These are phyloP conservation scores for Hypoxylon lenormandii DNA, from an alignment of 495 filamentous ascomycete species.

Conservation along the genomic window DNA sequence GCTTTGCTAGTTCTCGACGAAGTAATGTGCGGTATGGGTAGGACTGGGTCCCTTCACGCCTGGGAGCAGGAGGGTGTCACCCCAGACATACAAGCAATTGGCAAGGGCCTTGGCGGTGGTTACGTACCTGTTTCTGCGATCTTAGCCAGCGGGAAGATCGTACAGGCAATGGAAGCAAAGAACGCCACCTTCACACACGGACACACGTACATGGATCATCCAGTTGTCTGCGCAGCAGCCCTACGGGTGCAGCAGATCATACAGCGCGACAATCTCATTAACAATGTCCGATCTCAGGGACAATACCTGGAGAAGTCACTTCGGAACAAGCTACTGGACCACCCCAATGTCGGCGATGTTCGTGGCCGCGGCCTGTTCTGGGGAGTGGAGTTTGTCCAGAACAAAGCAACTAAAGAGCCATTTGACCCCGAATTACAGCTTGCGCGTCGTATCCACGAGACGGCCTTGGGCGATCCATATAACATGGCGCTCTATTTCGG, in stretches of 20 bases:
- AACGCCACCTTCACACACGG: conserved; percentile 65
- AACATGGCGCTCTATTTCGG: conserved; percentile 78
- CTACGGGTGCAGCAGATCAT: conserved; percentile 71
- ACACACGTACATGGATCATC: conserved; percentile 73
- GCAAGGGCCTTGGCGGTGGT: conserved; percentile 71
- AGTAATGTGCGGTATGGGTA: conserved; percentile 83
- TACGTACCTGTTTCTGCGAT: conserved; percentile 69
- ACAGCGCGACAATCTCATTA: conserved; percentile 64
- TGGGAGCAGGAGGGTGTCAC: conserved; percentile 72
- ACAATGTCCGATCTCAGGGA: conserved; percentile 67
- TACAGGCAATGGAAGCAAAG: conserved; percentile 58
- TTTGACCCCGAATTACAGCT: conserved; percentile 61
- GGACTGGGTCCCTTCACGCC: conserved; percentile 73
- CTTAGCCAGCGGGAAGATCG: conserved; percentile 65
- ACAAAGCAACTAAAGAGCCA: conserved; percentile 61
- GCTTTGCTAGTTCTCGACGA: conserved; percentile 81
- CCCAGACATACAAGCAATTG: conserved; percentile 69
- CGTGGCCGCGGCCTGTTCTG: conserved; percentile 73
- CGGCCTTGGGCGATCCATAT: conserved; percentile 63
- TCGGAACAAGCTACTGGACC: conserved; percentile 55
- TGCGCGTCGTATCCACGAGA: conserved; percentile 65
- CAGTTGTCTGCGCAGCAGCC: conserved; percentile 69
- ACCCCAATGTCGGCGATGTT: conserved; percentile 73
- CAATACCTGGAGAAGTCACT: conserved; percentile 61
- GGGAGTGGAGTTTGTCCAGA: conserved; percentile 69